phyloP scores from a whole-genome alignment of 768 basidiomycete species.

The Boletellus sp. region DNA sequence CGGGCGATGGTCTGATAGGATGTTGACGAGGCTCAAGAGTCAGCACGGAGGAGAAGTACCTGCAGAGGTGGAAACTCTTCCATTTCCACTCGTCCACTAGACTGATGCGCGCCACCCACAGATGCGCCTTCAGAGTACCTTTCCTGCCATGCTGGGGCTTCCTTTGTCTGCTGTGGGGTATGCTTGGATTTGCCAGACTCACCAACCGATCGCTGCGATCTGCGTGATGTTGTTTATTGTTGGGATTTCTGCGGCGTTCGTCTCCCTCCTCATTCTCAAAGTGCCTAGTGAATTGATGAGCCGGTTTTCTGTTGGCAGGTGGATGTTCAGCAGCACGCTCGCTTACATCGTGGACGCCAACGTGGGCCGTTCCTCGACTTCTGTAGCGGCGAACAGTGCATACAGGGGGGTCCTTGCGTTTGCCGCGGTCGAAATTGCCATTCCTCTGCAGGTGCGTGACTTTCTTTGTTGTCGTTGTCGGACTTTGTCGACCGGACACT shows the following conservation, averaged over 20 bases:
- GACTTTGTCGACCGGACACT: not conserved
- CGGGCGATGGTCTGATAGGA: conserved; percentile 54
- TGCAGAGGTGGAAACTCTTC: conserved; percentile 56
- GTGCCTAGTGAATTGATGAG: not conserved
- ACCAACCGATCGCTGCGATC: conserved; percentile 62
- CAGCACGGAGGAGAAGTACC: conserved; percentile 42
- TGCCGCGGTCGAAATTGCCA: conserved; percentile 69
- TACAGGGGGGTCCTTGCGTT: conserved; percentile 71
- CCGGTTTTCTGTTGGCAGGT: conserved; percentile 27
- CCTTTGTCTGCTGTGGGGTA: conserved; percentile 64
- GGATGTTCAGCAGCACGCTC: conserved; percentile 63
- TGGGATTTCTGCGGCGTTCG: conserved; percentile 56
- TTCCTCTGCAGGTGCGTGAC: conserved; percentile 54
- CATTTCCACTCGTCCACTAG: not conserved
- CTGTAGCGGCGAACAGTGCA: conserved; percentile 70
- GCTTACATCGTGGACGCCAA: conserved; percentile 90
- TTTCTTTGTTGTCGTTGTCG: not conserved
- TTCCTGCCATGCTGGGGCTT: conserved; percentile 45
- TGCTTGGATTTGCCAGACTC: conserved; percentile 70
- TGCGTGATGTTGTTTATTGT: conserved; percentile 68
- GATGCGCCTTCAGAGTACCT: conserved; percentile 71
- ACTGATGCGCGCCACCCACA: conserved; percentile 23
- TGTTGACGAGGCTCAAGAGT: conserved; percentile 39
- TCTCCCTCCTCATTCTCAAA: not conserved
- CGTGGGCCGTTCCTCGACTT: conserved; percentile 72